These are phyloP conservation scores for Acanthamoeba royreba DNA, from an alignment of 208 protist genomes.

Conservation along the genomic window DNA sequence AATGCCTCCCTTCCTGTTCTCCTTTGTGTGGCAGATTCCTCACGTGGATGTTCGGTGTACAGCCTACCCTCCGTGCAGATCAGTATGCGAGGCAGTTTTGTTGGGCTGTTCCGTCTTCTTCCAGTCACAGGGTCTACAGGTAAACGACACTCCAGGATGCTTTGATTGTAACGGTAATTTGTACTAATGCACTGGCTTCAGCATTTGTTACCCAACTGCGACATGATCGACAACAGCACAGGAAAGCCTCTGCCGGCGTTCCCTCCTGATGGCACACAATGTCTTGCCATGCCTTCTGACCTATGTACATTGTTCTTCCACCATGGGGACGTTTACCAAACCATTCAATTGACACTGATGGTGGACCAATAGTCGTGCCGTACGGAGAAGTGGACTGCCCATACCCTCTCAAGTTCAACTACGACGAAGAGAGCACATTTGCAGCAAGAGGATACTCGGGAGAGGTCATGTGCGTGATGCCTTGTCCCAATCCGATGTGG, in stretches of 20 bases:
- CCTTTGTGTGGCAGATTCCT: background rate
- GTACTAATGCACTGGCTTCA: too few species aligned
- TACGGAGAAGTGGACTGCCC: slow-evolving; percentile 8
- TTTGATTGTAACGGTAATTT: too few species aligned
- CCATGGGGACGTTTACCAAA: background rate
- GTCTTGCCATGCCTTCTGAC: background rate
- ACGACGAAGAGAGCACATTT: background rate
- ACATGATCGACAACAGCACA: slow-evolving; percentile 20
- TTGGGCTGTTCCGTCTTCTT: background rate
- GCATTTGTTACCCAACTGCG: background rate
- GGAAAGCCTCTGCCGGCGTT: background rate
- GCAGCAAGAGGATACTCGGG: background rate
- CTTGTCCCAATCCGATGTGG: slow-evolving; percentile 19
- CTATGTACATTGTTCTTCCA: background rate
- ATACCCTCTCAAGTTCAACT: background rate
- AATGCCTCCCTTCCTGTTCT: too few species aligned
- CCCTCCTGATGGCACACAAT: background rate
- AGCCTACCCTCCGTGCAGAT: background rate
- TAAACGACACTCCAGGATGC: too few species aligned
- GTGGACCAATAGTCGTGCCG: background rate
- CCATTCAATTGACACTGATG: background rate
- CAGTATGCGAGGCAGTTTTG: background rate
- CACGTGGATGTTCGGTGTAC: background rate
- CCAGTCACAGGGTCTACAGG: background rate
- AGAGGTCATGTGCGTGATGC: background rate